Conservation (phyloP, 1,284 basidiomycete genomes). For the Leccinum fuscescens region DNA sequence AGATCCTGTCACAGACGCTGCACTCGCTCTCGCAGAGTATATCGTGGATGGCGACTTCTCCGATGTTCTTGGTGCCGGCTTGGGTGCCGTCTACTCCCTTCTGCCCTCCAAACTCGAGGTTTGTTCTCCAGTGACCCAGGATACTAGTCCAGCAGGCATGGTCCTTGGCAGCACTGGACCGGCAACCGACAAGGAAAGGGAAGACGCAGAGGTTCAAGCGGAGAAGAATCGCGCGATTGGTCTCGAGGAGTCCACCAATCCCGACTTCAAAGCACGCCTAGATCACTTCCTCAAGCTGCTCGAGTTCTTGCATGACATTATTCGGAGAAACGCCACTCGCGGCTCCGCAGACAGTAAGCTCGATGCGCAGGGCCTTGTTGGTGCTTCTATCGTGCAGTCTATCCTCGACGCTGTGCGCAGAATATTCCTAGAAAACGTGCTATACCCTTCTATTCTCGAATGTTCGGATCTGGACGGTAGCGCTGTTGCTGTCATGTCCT, state of each 20-base stretch:
- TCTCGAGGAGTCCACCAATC: conserved; percentile 70
- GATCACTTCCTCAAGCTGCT: conserved; percentile 88
- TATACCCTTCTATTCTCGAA: conserved; percentile 92
- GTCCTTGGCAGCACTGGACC: conserved; percentile 58
- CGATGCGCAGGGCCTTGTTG: conserved; percentile 64
- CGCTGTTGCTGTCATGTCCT: conserved; percentile 95
- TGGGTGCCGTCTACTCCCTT: conserved; percentile 91
- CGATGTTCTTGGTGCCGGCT: conserved; percentile 90
- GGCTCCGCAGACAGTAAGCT: conserved; percentile 39
- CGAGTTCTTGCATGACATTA: conserved; percentile 90
- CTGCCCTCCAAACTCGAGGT: conserved; percentile 86
- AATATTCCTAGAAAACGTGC: conserved; percentile 90
- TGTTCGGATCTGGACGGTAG: conserved; percentile 92
- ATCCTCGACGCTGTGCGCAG: conserved; percentile 80
- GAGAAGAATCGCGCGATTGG: conserved; percentile 61
- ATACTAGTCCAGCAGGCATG: conserved; percentile 51
- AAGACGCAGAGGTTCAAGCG: conserved; percentile 53
- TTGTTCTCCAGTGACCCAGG: conserved; percentile 44
- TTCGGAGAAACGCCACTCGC: conserved; percentile 57
- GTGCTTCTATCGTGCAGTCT: conserved; percentile 75
- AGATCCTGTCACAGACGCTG: conserved; percentile 80
- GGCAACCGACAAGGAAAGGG: conserved; percentile 53
- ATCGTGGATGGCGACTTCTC: conserved; percentile 96
- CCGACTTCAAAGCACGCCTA: conserved; percentile 78
- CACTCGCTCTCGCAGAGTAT: conserved; percentile 86